Conservation (phyloP, 257 asterid genomes). For the Fraxinus pennsylvanica region DNA sequence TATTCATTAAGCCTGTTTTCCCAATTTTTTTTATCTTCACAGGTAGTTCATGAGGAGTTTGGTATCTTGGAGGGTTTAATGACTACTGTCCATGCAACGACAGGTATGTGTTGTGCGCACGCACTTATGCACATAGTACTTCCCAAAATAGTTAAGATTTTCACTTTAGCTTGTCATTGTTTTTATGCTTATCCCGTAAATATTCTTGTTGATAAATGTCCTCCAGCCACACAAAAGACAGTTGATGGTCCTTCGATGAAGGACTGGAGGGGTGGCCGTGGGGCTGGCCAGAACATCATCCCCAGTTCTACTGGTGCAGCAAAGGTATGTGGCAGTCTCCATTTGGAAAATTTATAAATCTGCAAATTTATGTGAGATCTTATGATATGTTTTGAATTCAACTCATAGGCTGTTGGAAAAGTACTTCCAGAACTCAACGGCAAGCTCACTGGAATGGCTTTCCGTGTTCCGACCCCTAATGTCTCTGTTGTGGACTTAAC, state of each 20-base stretch:
- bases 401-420: constrained; percentile 90
- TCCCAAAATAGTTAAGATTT: neutral
- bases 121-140: neutral
- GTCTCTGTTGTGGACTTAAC: constrained; percentile 98
- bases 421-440: constrained; percentile 98
- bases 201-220: constrained; percentile 26
- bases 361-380: neutral
- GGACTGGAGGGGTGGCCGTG: constrained; percentile 99
- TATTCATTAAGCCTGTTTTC: neutral
- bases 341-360: neutral
- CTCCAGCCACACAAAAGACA: constrained; percentile 94
- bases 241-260: constrained; percentile 99
- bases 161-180: constrained; percentile 4
- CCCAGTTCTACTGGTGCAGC: constrained; percentile 99
- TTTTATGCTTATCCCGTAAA: constrained; percentile 23
- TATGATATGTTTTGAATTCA: constrained; percentile 7
- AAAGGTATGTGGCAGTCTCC: constrained; percentile 52
- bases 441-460: constrained; percentile 98
- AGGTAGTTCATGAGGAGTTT: constrained; percentile 98
- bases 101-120: constrained; percentile 51
- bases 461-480: constrained; percentile 97
- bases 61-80: constrained; percentile 92
- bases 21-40: constrained; percentile 23
- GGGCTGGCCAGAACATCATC: constrained; percentile 96
- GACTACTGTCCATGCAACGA: constrained; percentile 99